These are phyloP conservation scores for Tanozyma kutaoensis DNA, from an alignment of 805 yeast species.

Conservation along the genomic window DNA sequence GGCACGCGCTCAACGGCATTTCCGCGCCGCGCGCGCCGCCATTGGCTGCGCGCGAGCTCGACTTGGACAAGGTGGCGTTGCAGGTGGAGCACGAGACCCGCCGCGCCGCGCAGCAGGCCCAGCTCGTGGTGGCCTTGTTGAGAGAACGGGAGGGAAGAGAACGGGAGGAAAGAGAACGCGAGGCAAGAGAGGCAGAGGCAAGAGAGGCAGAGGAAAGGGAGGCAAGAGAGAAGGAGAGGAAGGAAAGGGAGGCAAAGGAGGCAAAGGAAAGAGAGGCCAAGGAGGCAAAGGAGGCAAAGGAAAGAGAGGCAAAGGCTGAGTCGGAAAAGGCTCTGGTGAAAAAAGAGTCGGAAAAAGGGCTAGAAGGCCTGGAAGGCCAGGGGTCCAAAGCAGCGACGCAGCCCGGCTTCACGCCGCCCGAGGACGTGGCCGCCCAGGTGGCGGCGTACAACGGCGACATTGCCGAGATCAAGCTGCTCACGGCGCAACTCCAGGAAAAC, in stretches of 20 bases:
- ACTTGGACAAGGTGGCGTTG: too few relatives aligned
- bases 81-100: too few relatives aligned
- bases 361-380: neutral
- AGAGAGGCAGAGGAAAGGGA: conserved; percentile 4
- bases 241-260: conserved; percentile 7
- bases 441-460: conserved; percentile 38
- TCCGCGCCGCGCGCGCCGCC: neutral
- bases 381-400: too few relatives aligned
- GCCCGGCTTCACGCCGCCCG: conserved; percentile 19
- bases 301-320: conserved; percentile 1
- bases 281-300: conserved; percentile 1
- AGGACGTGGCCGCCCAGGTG: conserved; percentile 28
- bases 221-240: conserved; percentile 11
- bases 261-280: conserved; percentile 2
- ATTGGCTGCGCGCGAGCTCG: too few relatives aligned
- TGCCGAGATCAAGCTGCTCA: conserved; percentile 40
- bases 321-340: conserved; percentile 3
- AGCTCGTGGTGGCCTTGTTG: too few relatives aligned
- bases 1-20: neutral
- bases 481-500: conserved; percentile 41
- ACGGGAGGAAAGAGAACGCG: conserved; percentile 3
- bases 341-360: conserved; percentile 7
- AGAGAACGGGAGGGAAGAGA: conserved; percentile 2
- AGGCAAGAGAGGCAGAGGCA: conserved; percentile 3
- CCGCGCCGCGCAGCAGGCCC: too few relatives aligned